phyloP scores from a whole-genome alignment of 768 basidiomycete genomes.

The Gautieria morchelliformis region DNA sequence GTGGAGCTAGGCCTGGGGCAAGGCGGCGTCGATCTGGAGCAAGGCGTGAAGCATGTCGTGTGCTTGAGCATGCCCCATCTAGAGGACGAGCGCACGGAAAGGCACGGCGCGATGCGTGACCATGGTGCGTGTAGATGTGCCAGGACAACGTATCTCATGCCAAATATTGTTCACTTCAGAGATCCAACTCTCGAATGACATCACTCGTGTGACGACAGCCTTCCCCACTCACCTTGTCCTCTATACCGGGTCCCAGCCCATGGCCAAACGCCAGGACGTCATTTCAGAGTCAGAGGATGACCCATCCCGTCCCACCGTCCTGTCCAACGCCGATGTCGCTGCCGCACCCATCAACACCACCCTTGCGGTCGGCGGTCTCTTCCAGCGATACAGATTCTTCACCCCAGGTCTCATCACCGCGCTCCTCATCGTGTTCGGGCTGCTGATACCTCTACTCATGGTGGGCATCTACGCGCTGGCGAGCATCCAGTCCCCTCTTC shows the following conservation, averaged over 20 bases:
- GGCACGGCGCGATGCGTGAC: conserved; percentile 39
- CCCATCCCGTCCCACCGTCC: not conserved
- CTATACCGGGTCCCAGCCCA: conserved; percentile 42
- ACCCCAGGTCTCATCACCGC: conserved; percentile 64
- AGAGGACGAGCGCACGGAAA: conserved; percentile 29
- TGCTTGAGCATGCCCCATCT: conserved; percentile 44
- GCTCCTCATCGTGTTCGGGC: conserved; percentile 55
- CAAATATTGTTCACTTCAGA: conserved; percentile 23
- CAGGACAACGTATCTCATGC: not conserved
- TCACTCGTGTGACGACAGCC: conserved; percentile 36
- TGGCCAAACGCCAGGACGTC: conserved; percentile 23
- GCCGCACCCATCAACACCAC: conserved; percentile 25
- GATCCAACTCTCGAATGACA: conserved; percentile 35
- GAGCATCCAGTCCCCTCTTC: conserved; percentile 63
- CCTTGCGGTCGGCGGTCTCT: conserved; percentile 45
- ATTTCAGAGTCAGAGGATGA: not conserved
- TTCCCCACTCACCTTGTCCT: conserved; percentile 60
- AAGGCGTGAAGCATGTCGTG: conserved; percentile 44
- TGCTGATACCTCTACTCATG: conserved; percentile 57
- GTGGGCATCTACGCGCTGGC: conserved; percentile 57
- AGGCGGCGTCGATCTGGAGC: conserved; percentile 25
- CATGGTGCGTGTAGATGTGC: conserved; percentile 36
- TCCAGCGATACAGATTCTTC: conserved; percentile 67
- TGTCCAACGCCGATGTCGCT: conserved; percentile 26
- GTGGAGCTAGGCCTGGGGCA: conserved; percentile 21